These are phyloP conservation scores for Auricularia heimuer DNA, from an alignment of 768 basidiomycete genomes.

Conservation along the genomic window DNA sequence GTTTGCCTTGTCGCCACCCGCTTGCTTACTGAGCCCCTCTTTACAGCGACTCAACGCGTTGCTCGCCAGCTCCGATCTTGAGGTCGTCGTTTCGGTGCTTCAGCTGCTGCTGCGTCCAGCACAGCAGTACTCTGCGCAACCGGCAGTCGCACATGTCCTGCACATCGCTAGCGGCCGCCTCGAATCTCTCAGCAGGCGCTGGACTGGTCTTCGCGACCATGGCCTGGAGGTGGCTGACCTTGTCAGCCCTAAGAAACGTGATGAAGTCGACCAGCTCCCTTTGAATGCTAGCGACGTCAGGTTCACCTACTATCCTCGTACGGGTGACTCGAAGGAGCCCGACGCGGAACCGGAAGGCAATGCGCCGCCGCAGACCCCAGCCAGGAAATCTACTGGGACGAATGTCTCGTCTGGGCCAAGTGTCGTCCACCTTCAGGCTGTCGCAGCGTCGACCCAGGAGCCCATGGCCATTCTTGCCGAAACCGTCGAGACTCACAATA, in stretches of 20 bases:
- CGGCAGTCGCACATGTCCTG: constrained; percentile 73
- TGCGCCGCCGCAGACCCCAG: constrained; percentile 35
- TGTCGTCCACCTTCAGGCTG: constrained; percentile 52
- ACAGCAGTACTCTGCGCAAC: constrained; percentile 88
- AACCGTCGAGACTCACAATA: constrained; percentile 49
- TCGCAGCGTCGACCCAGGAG: constrained; percentile 47
- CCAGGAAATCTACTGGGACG: neutral
- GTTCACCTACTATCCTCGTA: constrained; percentile 63
- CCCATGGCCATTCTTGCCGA: constrained; percentile 75
- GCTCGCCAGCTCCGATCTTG: constrained; percentile 79
- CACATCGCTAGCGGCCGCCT: constrained; percentile 74
- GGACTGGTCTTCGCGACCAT: constrained; percentile 74
- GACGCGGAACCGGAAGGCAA: constrained; percentile 32
- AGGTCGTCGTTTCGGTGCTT: constrained; percentile 73
- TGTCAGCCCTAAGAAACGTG: constrained; percentile 41
- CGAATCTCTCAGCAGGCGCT: constrained; percentile 73
- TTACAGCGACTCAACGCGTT: constrained; percentile 80
- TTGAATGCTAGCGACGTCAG: constrained; percentile 67
- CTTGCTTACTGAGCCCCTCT: constrained; percentile 2
- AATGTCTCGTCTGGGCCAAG: constrained; percentile 34
- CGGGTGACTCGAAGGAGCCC: constrained; percentile 31
- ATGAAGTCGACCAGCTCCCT: constrained; percentile 54
- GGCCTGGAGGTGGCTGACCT: constrained; percentile 69
- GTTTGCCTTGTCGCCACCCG: constrained; percentile 4
- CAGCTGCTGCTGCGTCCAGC: constrained; percentile 85